A percentile compares a stretch with the other conserved stretches of the same genome.
Conservation (phyloP, 345 rosid genomes). For the thale cress (Arabidopsis thaliana) region TAIR10.1 NC_003076.8:3689001-3689500, state of each 20-base stretch:
- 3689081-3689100: background rate
- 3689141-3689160: background rate
- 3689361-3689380: background rate
- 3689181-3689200: background rate
- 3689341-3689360: constrained; percentile 3
- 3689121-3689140: background rate
- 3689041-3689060: background rate
- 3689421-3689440: background rate
- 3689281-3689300: background rate
- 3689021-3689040: background rate
- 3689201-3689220: background rate
- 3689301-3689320: background rate
- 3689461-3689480: background rate
- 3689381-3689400: background rate
- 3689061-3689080: background rate
- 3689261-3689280: background rate
- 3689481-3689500: background rate
- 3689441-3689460: background rate
- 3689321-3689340: constrained; percentile 1
- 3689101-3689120: background rate
- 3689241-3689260: background rate
- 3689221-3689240: background rate
- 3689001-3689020: too few species aligned
- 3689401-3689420: background rate
- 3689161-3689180: background rate